These are phyloP conservation scores for Tetrahymena borealis DNA, from an alignment of 73 alveolate species.

Conservation along the genomic window DNA sequence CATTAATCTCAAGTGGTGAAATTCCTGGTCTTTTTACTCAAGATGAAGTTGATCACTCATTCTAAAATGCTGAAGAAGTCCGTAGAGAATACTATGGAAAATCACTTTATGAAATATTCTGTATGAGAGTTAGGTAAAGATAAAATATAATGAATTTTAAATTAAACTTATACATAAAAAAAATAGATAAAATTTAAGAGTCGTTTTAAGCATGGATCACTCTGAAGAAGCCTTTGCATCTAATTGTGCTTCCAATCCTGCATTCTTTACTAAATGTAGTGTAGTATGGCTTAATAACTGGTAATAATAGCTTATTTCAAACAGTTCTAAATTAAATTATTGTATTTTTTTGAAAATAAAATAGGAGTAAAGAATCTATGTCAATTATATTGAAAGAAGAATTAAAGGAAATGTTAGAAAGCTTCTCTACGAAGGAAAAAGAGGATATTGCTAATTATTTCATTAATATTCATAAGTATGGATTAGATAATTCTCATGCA, in stretches of 20 bases:
- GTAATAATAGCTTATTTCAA: neutral
- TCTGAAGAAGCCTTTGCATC: constrained; percentile 89
- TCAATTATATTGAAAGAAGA: constrained; percentile 1
- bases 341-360: constrained; percentile 18
- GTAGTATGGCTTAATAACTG: constrained; percentile 87
- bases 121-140: constrained; percentile 4
- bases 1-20: constrained; percentile 96
- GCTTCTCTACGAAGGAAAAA: neutral
- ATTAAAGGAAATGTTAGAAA: constrained; percentile 13
- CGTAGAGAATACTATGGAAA: constrained; percentile 41
- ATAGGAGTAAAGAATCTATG: neutral
- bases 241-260: constrained; percentile 96
- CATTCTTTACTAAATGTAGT: constrained; percentile 87
- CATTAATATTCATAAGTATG: constrained; percentile 43
- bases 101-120: constrained; percentile 26
- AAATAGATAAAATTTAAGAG: constrained; percentile 85
- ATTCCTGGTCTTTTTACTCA: constrained; percentile 98
- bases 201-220: constrained; percentile 92
- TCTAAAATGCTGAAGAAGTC: constrained; percentile 44
- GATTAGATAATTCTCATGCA: constrained; percentile 36
- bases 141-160: too few relatives aligned
- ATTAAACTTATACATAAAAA: constrained; percentile 28
- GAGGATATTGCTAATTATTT: neutral
- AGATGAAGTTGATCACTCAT: constrained; percentile 93
- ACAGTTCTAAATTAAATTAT: constrained; percentile 53